Evolutionary conservation across 176 grass and related monocot species (phyloP).

Genomic region (Eragrostis curvula): DNA sequence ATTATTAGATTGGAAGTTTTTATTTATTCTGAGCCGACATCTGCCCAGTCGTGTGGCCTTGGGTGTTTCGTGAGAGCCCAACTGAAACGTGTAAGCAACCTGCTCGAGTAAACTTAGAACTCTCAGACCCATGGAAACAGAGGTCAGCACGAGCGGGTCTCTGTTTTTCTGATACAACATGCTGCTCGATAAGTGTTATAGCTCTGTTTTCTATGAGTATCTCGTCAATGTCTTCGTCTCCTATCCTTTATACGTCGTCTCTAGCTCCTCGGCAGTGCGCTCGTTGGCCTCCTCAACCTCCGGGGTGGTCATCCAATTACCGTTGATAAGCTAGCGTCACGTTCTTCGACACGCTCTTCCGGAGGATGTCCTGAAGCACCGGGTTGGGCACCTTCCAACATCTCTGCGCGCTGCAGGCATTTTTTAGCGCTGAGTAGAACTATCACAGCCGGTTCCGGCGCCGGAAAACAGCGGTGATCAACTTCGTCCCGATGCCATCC

Average conservation of each 20-base stretch:
- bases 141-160: too few relatives aligned
- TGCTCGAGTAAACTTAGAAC: too few relatives aligned
- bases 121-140: too few relatives aligned
- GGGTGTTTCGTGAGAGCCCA: too few relatives aligned
- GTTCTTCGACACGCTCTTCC: neutral
- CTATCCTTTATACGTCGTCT: constrained; percentile 39
- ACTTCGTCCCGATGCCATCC: neutral
- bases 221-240: too few relatives aligned
- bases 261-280: constrained; percentile 25
- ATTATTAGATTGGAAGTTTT: too few relatives aligned
- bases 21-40: too few relatives aligned
- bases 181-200: too few relatives aligned
- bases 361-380: constrained; percentile 8
- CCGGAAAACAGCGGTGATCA: neutral
- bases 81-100: too few relatives aligned
- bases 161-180: too few relatives aligned
- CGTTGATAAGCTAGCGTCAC: constrained; percentile 33
- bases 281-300: neutral
- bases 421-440: constrained; percentile 40
- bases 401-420: constrained; percentile 40
- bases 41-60: too few relatives aligned
- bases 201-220: too few relatives aligned
- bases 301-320: constrained; percentile 15
- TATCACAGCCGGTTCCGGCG: constrained; percentile 7
- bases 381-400: constrained; percentile 49